Evolutionary conservation across 345 rosid genomes (phyloP), one percentile per base, ranked within the genome.

Genomic region (Stellera chamaejasme): DNA sequence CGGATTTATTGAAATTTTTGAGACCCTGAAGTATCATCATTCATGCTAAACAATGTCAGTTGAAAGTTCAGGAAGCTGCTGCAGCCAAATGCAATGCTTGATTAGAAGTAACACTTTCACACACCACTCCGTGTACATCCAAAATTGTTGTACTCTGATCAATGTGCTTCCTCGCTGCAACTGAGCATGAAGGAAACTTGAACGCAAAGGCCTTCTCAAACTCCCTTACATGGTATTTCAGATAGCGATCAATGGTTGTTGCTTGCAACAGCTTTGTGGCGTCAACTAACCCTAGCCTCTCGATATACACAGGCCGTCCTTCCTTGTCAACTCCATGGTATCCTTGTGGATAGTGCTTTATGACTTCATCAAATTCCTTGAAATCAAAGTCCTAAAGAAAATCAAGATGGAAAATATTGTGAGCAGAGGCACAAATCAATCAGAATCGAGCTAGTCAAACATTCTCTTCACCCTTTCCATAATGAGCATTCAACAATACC

Each of bases 311-410:
- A 3, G 95, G 95, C 50, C 90, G 64, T 43, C 96, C 96, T 3
- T 88, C 98, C 75, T 83, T 88, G 56, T 91, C 98, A 41, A 85
- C 77, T n/a, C 98, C 96, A 55, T 91, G 98, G 64, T 88, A 73
- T 58, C 92, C 96, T 69, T 92, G 98, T 6, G 98, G 95, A 65
- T 92, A 92, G 64, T 80, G 77, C 59, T 81, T 75, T 2, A 92
- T 32, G 13, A 92, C 96, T 68, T 86, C 81, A 27, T 82, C 80
- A 2, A 75, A 62, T 70, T 92, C 98, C 60, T 82, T 23, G 66
- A 82, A 92, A 19, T 84, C 95, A 47, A 82, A 88, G 26, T 91
- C 98, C 95, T 91, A 54, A 4, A 39, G 53, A 25, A 55, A 62
- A 43, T 43, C 60, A 50, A 19, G 4, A 27, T 46, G 1, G 9